Conservation (phyloP, 176 grass and related monocot genomes). For the Rhynchospora breviuscula region DNA sequence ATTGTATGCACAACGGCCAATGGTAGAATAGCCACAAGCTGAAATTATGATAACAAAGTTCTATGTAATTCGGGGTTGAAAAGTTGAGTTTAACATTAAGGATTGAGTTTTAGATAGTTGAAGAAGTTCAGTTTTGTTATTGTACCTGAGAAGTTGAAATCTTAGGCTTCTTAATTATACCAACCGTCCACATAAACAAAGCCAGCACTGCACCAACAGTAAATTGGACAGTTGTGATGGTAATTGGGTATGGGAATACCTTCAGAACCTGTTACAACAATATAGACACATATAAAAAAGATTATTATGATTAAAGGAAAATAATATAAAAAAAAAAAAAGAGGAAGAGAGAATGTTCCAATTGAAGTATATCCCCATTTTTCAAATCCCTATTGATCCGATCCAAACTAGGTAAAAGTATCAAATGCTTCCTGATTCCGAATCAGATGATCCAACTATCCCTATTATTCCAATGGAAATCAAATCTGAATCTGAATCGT, state of each 20-base stretch:
- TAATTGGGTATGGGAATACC: conserved; percentile 58
- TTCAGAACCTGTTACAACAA: conserved; percentile 52
- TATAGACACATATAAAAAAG: too few relatives aligned
- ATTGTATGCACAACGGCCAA: conserved; percentile 61
- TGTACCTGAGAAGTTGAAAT: conserved; percentile 66
- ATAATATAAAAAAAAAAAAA: too few relatives aligned
- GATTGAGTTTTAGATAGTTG: conserved; percentile 3
- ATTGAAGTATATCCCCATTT: not conserved
- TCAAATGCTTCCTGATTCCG: not conserved
- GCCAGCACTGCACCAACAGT: conserved; percentile 34
- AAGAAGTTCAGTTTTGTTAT: not conserved
- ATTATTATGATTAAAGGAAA: too few relatives aligned
- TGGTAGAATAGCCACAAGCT: conserved; percentile 56
- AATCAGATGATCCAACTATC: not conserved
- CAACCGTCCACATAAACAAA: conserved; percentile 42
- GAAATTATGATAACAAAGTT: not conserved
- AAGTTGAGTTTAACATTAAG: conserved; percentile 13
- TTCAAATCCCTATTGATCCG: not conserved
- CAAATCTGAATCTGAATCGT: not conserved
- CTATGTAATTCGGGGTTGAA: not conserved
- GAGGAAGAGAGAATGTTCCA: too few relatives aligned
- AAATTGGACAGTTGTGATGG: conserved; percentile 61
- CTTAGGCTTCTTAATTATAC: conserved; percentile 51
- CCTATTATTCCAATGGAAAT: not conserved
- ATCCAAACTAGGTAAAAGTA: not conserved